Conservation (phyloP, 2,329 filamentous ascomycete species). For the Rutstroemia sp. region DNA sequence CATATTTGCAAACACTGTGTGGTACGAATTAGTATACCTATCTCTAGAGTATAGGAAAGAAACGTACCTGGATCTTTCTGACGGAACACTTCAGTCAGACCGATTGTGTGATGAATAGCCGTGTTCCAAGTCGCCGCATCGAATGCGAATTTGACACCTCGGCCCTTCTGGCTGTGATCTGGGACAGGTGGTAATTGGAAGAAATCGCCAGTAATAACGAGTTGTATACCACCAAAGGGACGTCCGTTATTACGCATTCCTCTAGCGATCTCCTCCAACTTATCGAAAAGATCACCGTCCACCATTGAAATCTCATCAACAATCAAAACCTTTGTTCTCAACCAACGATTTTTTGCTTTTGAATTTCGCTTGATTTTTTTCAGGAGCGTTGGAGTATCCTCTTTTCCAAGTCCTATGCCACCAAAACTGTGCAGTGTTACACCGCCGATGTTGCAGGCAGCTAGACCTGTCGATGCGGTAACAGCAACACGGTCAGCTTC, state of each 20-base stretch:
- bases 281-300: slow-evolving; percentile 93
- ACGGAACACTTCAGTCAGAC: slow-evolving; percentile 90
- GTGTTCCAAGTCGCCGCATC: slow-evolving; percentile 88
- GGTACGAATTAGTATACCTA: slow-evolving; percentile 23
- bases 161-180: slow-evolving; percentile 50
- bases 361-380: slow-evolving; percentile 86
- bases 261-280: slow-evolving; percentile 81
- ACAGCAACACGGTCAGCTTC: slow-evolving; percentile 85
- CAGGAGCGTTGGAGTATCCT: slow-evolving; percentile 69
- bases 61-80: slow-evolving; percentile 69
- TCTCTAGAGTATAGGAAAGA: neutral
- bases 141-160: slow-evolving; percentile 80
- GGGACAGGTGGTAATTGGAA: slow-evolving; percentile 95
- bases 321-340: slow-evolving; percentile 78
- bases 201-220: slow-evolving; percentile 94
- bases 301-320: slow-evolving; percentile 99
- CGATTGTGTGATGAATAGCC: slow-evolving; percentile 91
- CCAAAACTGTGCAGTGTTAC: slow-evolving; percentile 94
- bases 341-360: slow-evolving; percentile 84
- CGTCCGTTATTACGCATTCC: slow-evolving; percentile 82
- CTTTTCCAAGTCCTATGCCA: slow-evolving; percentile 91
- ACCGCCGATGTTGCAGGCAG: slow-evolving; percentile 93
- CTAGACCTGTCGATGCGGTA: slow-evolving; percentile 90
- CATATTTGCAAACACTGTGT: slow-evolving; percentile 77
- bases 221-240: slow-evolving; percentile 91